Evolutionary conservation across 331 rosid genomes (phyloP).

Genomic region (Acacia pycnantha): DNA sequence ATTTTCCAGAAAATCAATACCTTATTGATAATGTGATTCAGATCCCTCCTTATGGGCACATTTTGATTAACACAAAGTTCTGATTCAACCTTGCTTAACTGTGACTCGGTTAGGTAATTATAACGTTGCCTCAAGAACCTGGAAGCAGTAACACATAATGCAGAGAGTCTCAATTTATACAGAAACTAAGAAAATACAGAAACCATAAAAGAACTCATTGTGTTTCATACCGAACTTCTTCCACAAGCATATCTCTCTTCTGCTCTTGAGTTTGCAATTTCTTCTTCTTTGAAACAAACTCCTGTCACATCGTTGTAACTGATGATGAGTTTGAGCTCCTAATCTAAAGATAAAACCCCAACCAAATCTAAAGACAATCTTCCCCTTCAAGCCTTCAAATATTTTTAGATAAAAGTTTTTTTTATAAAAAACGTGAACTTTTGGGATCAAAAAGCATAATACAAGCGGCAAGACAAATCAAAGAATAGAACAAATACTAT

Average conservation of each 20-base stretch:
- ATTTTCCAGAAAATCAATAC: constrained; percentile 22
- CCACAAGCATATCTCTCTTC: constrained; percentile 43
- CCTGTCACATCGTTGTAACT: constrained; percentile 40
- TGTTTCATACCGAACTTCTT: constrained; percentile 55
- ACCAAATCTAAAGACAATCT: neutral
- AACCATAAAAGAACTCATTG: neutral
- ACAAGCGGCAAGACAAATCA: too few relatives aligned
- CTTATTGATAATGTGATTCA: constrained; percentile 22
- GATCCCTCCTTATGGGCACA: constrained; percentile 21
- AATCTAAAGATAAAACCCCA: neutral
- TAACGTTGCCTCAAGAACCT: constrained; percentile 64
- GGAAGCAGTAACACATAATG: constrained; percentile 16
- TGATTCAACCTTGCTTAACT: constrained; percentile 23
- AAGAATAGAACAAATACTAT: too few relatives aligned
- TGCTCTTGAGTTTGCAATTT: constrained; percentile 31
- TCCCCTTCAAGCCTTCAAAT: neutral
- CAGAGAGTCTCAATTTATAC: constrained; percentile 2
- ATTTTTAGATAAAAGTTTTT: neutral
- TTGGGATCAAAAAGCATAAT: too few relatives aligned
- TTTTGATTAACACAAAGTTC: constrained; percentile 22
- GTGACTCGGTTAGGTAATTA: constrained; percentile 31
- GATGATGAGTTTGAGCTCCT: neutral
- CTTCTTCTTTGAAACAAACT: constrained; percentile 48
- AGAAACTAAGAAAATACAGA: neutral
- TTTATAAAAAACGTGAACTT: too few relatives aligned